phyloP scores from a whole-genome alignment of 2,329 filamentous ascomycete genomes.

The Rutstroemia sp. region DNA sequence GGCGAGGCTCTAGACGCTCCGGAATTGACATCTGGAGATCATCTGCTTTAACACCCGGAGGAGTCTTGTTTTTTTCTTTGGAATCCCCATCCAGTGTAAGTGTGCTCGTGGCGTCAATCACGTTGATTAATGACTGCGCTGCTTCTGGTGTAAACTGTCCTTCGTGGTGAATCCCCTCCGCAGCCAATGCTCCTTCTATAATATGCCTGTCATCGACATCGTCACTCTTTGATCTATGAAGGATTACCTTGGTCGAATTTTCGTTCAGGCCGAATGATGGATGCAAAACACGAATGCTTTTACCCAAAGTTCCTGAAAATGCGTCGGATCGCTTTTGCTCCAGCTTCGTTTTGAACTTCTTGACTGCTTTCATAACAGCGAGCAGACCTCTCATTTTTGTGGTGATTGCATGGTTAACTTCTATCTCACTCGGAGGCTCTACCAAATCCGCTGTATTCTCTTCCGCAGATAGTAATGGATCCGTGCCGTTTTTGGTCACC shows the following conservation, averaged over 20 bases:
- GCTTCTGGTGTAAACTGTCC: constrained; percentile 25
- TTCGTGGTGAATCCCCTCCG: constrained; percentile 46
- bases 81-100: neutral
- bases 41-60: constrained; percentile 11
- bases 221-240: constrained; percentile 40
- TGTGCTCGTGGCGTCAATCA: constrained; percentile 12
- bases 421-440: constrained; percentile 79
- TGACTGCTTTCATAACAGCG: constrained; percentile 76
- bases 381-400: constrained; percentile 73
- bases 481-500: constrained; percentile 76
- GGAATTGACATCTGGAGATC: constrained; percentile 6
- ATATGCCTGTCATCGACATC: constrained; percentile 43
- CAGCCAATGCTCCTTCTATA: constrained; percentile 41
- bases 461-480: constrained; percentile 69
- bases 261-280: constrained; percentile 44
- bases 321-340: constrained; percentile 44
- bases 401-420: constrained; percentile 87
- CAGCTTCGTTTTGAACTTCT: constrained; percentile 75
- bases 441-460: constrained; percentile 81
- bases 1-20: neutral
- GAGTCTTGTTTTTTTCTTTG: neutral
- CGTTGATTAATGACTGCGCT: neutral
- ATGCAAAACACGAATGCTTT: constrained; percentile 46
- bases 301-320: constrained; percentile 53
- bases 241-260: constrained; percentile 11